A percentile compares a stretch with the other conserved stretches of the same genome.
phyloP scores from a whole-genome alignment of 2,329 filamentous ascomycete genomes.

The Volutella citrinella region DNA sequence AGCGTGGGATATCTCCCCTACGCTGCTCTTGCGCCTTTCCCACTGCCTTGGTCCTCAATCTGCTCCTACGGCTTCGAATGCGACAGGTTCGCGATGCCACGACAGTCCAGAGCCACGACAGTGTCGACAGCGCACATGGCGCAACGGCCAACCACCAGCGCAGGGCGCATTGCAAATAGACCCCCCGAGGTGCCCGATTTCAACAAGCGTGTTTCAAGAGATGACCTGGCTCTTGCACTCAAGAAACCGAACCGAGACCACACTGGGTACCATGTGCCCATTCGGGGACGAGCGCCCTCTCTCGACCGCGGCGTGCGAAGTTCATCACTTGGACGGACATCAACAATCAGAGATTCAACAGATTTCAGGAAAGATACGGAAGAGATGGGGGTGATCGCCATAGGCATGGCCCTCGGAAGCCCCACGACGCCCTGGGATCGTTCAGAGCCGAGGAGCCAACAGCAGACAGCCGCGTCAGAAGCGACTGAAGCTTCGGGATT shows the following conservation, averaged over 20 bases:
- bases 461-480: conserved; percentile 24
- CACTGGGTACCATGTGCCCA: conserved; percentile 38
- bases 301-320: conserved; percentile 39
- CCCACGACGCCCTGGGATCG: conserved; percentile 38
- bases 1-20: conserved; percentile 16
- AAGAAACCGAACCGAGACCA: conserved; percentile 27
- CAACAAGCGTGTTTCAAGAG: conserved; percentile 43
- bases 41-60: conserved; percentile 20
- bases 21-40: conserved; percentile 10
- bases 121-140: conserved; percentile 18
- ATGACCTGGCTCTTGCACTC: conserved; percentile 35
- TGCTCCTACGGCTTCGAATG: conserved; percentile 13
- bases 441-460: too few relatives aligned
- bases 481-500: conserved; percentile 16
- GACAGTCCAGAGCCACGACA: conserved; percentile 22
- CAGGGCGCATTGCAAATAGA: conserved; percentile 16
- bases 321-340: conserved; percentile 25
- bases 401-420: conserved; percentile 74
- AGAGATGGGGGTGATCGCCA: conserved; percentile 40
- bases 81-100: conserved; percentile 20
- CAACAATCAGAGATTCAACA: conserved; percentile 38
- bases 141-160: conserved; percentile 21
- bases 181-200: conserved; percentile 15
- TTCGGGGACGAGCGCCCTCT: conserved; percentile 40
- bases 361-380: conserved; percentile 37